Evolutionary conservation across 768 basidiomycete genomes (phyloP).

Genomic region (Steccherinum ochraceum): DNA sequence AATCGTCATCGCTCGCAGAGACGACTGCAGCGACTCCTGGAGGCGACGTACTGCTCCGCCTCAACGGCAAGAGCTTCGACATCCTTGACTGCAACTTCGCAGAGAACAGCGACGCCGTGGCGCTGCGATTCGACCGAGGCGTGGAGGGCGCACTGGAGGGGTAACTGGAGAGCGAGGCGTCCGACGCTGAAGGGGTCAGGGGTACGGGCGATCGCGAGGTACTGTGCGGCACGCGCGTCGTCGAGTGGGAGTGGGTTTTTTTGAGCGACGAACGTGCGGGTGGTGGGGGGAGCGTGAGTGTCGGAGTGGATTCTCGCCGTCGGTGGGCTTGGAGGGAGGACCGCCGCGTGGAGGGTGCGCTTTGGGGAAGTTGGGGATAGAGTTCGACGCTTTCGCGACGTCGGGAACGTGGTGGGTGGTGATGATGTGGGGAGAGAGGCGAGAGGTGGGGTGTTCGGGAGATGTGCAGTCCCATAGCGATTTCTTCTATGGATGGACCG

Average conservation of each 20-base stretch:
- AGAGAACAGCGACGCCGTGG: slow-evolving; percentile 14
- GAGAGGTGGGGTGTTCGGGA: slow-evolving; percentile 72
- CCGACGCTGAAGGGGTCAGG: slow-evolving; percentile 26
- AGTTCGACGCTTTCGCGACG: neutral
- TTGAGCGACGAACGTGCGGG: slow-evolving; percentile 64
- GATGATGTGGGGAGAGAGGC: slow-evolving; percentile 19
- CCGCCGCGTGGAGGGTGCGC: neutral
- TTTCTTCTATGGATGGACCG: slow-evolving; percentile 64
- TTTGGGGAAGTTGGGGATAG: slow-evolving; percentile 7
- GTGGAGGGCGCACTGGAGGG: slow-evolving; percentile 30
- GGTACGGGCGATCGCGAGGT: slow-evolving; percentile 12
- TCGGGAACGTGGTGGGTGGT: neutral
- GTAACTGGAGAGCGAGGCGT: slow-evolving; percentile 41
- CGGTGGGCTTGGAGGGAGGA: slow-evolving; percentile 10
- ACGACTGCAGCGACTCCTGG: slow-evolving; percentile 26
- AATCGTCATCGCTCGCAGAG: slow-evolving; percentile 23
- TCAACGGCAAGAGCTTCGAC: slow-evolving; percentile 42
- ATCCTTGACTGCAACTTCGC: slow-evolving; percentile 39
- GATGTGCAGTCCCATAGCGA: slow-evolving; percentile 74
- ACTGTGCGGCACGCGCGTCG: slow-evolving; percentile 22
- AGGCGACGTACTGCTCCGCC: slow-evolving; percentile 24
- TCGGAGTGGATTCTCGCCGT: slow-evolving; percentile 9
- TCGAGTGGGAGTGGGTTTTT: slow-evolving; percentile 34
- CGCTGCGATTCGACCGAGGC: slow-evolving; percentile 18
- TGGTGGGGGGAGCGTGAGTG: slow-evolving; percentile 31